Percentiles rank a stretch among this genome's conserved stretches.
Conservation (phyloP, 768 basidiomycete genomes). For the Hydnomerulius pinastri region DNA sequence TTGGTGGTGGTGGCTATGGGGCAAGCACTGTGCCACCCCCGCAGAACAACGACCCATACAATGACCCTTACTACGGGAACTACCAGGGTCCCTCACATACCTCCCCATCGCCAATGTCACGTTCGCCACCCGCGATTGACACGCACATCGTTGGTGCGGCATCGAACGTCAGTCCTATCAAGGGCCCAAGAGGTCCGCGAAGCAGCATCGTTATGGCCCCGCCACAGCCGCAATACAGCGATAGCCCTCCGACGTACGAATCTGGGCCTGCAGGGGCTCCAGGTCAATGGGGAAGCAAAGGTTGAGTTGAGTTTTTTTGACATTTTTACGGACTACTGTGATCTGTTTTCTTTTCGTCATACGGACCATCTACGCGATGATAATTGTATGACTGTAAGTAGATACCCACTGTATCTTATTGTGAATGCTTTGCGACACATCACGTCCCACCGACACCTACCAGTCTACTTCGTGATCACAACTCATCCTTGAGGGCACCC, state of each 20-base stretch:
- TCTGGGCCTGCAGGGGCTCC: constrained; percentile 46
- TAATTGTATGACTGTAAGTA: constrained; percentile 9
- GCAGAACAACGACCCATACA: constrained; percentile 32
- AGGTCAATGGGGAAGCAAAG: constrained; percentile 55
- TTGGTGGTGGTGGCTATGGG: constrained; percentile 60
- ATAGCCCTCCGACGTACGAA: constrained; percentile 71
- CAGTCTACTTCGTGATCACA: constrained; percentile 13
- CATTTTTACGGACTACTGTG: background rate
- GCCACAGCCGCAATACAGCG: constrained; percentile 37
- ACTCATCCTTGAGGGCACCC: constrained; percentile 28
- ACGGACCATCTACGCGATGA: constrained; percentile 19
- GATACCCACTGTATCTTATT: constrained; percentile 28
- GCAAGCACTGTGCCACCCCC: constrained; percentile 44
- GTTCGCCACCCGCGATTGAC: constrained; percentile 42
- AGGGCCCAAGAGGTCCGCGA: constrained; percentile 43
- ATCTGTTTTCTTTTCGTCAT: constrained; percentile 3
- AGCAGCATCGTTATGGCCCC: constrained; percentile 25
- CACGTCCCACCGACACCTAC: background rate
- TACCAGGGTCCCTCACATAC: constrained; percentile 17
- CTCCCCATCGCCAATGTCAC: constrained; percentile 33
- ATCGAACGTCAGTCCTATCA: constrained; percentile 40
- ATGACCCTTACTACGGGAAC: constrained; percentile 30
- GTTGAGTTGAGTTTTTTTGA: constrained; percentile 9
- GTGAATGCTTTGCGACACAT: background rate
- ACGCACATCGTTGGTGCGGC: constrained; percentile 32